Conservation (phyloP, 2,329 filamentous ascomycete genomes). For the Fusarium avenaceum region DNA sequence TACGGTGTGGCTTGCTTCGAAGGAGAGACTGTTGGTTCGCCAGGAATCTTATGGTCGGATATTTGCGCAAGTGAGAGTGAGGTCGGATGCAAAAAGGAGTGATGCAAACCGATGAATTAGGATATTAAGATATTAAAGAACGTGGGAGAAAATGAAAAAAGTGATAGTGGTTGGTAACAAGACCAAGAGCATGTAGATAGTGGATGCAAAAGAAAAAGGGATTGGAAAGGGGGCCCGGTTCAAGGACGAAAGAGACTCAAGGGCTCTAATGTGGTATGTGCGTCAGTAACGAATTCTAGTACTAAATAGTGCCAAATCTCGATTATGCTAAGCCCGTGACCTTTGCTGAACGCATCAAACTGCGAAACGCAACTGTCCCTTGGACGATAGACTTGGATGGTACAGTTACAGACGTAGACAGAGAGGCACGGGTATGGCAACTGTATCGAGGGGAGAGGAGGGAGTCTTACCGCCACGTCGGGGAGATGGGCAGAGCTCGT, state of each 20-base stretch:
- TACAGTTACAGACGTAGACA: neutral
- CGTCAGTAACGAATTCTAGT: constrained; percentile 52
- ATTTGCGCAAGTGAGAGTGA: constrained; percentile 57
- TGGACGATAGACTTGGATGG: constrained; percentile 39
- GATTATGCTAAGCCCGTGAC: constrained; percentile 38
- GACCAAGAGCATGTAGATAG: constrained; percentile 60
- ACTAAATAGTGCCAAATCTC: constrained; percentile 37
- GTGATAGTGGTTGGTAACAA: constrained; percentile 66
- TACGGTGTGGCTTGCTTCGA: constrained; percentile 52
- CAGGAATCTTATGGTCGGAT: constrained; percentile 64
- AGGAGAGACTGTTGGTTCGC: constrained; percentile 65
- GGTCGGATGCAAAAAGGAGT: constrained; percentile 45
- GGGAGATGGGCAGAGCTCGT: constrained; percentile 58
- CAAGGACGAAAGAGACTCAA: constrained; percentile 62
- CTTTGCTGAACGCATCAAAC: constrained; percentile 8
- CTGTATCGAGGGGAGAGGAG: constrained; percentile 42
- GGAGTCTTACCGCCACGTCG: constrained; percentile 67
- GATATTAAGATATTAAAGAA: constrained; percentile 72
- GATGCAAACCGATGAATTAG: constrained; percentile 60
- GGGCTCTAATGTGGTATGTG: constrained; percentile 55
- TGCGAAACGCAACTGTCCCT: constrained; percentile 45
- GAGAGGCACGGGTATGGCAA: constrained; percentile 46
- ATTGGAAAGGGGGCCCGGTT: constrained; percentile 62
- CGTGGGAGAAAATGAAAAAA: constrained; percentile 68
- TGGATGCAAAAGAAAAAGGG: constrained; percentile 55